Conservation (phyloP, 805 yeast genomes). For the Yarrowia keelungensis region DNA sequence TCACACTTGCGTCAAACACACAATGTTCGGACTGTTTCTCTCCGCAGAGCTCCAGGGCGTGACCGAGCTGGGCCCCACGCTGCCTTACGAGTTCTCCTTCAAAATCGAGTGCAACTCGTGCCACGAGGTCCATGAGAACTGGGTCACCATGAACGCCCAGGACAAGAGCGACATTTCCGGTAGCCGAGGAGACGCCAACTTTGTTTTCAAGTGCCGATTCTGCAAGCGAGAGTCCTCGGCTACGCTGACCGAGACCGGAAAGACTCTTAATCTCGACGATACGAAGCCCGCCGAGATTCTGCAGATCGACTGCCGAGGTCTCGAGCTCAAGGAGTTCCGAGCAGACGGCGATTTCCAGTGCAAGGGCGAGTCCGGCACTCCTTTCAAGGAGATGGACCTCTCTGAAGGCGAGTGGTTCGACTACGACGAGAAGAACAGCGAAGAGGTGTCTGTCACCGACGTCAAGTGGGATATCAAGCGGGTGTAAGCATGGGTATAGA, state of each 20-base stretch:
- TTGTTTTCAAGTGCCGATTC: constrained; percentile 74
- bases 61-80: constrained; percentile 56
- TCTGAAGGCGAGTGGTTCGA: constrained; percentile 92
- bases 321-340: constrained; percentile 70
- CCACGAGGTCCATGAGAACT: constrained; percentile 76
- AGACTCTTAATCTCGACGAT: constrained; percentile 51
- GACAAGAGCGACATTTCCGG: constrained; percentile 57
- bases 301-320: constrained; percentile 84
- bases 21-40: constrained; percentile 49
- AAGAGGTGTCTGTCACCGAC: constrained; percentile 82
- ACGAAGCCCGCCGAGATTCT: constrained; percentile 53
- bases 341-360: constrained; percentile 71
- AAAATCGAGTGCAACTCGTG: constrained; percentile 70
- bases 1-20: not conserved
- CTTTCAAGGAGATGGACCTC: constrained; percentile 70
- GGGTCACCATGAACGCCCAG: constrained; percentile 62
- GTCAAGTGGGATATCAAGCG: constrained; percentile 67
- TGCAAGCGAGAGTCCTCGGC: constrained; percentile 58
- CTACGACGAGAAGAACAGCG: constrained; percentile 83
- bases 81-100: constrained; percentile 80
- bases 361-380: constrained; percentile 60
- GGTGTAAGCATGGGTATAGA: constrained; percentile 39
- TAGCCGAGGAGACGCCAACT: constrained; percentile 82
- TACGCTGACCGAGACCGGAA: constrained; percentile 44
- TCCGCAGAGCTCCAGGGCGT: constrained; percentile 62